These are phyloP conservation scores for Boechera divaricarpa DNA, from an alignment of 345 rosid genomes.

Conservation along the genomic window DNA sequence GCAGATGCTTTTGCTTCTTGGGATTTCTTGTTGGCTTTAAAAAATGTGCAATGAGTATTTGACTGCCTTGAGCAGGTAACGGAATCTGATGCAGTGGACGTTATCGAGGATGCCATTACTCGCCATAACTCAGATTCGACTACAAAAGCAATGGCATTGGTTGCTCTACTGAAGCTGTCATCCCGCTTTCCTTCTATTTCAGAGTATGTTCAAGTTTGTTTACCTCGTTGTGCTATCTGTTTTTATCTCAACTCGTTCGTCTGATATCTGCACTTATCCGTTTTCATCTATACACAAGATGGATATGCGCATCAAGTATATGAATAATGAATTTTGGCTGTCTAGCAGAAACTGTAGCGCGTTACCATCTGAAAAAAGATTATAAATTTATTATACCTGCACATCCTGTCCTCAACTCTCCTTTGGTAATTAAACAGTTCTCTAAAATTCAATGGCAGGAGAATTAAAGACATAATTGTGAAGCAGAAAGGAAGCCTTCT, in stretches of 20 bases:
- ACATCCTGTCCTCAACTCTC: conserved; percentile 22
- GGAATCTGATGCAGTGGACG: conserved; percentile 91
- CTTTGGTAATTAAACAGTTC: conserved; percentile 19
- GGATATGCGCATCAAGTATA: conserved; percentile 20
- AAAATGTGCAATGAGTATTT: conserved; percentile 32
- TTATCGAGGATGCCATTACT: conserved; percentile 70
- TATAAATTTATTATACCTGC: conserved; percentile 11
- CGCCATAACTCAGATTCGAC: conserved; percentile 77
- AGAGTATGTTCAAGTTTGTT: conserved; percentile 59
- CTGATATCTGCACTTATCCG: conserved; percentile 18
- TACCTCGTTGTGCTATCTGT: conserved; percentile 14
- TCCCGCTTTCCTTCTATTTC: conserved; percentile 96
- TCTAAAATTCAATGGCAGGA: conserved; percentile 56
- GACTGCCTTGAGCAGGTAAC: conserved; percentile 70
- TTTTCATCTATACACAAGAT: conserved; percentile 13
- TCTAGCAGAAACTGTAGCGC: conserved; percentile 15
- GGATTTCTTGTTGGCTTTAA: conserved; percentile 10
- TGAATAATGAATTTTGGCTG: conserved; percentile 15
- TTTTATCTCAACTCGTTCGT: conserved; percentile 31
- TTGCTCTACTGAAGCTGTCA: conserved; percentile 88
- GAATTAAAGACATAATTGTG: conserved; percentile 68
- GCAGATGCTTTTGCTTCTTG: conserved; percentile 15
- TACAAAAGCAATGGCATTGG: conserved; percentile 85
- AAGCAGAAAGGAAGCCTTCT: conserved; percentile 87
- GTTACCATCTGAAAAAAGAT: background rate